Evolutionary conservation across 768 basidiomycete genomes (phyloP).

Genomic region (Mycena olivaceomarginata): DNA sequence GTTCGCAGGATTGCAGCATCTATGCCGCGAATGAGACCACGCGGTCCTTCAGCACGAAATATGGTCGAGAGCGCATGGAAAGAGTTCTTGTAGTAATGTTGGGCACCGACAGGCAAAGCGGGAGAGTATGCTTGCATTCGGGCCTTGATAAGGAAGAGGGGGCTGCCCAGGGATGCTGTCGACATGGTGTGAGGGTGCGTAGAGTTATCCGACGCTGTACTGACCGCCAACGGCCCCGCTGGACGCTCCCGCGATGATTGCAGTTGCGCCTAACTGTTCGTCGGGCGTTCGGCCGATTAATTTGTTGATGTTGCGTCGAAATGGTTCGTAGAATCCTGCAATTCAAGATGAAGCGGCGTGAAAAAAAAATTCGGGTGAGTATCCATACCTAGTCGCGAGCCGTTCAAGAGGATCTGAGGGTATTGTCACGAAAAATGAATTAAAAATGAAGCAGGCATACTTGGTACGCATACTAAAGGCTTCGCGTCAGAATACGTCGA

Average conservation of each 20-base stretch:
- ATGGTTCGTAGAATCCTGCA: slow-evolving; percentile 96
- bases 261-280: slow-evolving; percentile 84
- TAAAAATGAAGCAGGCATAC: slow-evolving; percentile 21
- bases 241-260: slow-evolving; percentile 89
- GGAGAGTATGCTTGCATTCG: slow-evolving; percentile 99
- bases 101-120: slow-evolving; percentile 93
- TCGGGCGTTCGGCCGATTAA: slow-evolving; percentile 77
- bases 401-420: slow-evolving; percentile 90
- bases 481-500: slow-evolving; percentile 15
- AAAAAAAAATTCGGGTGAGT: background rate
- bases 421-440: slow-evolving; percentile 25
- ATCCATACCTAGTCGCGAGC: slow-evolving; percentile 86
- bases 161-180: slow-evolving; percentile 87
- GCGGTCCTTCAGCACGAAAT: slow-evolving; percentile 82
- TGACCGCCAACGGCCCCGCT: slow-evolving; percentile 95
- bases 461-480: slow-evolving; percentile 66
- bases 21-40: slow-evolving; percentile 92
- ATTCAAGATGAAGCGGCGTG: background rate
- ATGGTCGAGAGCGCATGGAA: slow-evolving; percentile 90
- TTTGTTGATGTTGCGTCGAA: slow-evolving; percentile 83
- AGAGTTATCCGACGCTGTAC: slow-evolving; percentile 21
- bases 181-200: slow-evolving; percentile 23
- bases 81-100: slow-evolving; percentile 93
- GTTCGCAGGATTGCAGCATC: slow-evolving; percentile 96
- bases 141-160: slow-evolving; percentile 96